phyloP scores from a whole-genome alignment of 306 rosid genomes.

The Dryas drummondii region DNA sequence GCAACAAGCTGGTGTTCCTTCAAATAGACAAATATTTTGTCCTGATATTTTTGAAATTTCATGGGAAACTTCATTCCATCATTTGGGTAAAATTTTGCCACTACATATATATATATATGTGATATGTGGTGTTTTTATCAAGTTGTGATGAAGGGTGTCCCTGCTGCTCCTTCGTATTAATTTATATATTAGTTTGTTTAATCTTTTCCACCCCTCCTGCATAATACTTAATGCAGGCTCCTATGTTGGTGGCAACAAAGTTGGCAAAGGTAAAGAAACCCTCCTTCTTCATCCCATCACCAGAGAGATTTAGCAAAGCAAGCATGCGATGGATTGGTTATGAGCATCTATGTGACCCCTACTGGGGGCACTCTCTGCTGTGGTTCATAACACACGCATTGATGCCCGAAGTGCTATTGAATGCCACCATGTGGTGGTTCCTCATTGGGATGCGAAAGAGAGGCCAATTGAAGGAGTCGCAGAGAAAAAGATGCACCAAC shows the following conservation, averaged over 20 bases:
- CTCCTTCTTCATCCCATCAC: constrained; percentile 22
- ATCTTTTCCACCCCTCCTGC: no score
- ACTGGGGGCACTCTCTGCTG: constrained; percentile 31
- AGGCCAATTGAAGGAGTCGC: constrained; percentile 19
- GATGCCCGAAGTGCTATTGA: constrained; percentile 16
- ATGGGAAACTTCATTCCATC: no score
- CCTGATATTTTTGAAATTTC: no score
- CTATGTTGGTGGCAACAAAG: constrained; percentile 37
- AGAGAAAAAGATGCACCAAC: background rate
- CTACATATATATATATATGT: no score
- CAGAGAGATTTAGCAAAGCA: constrained; percentile 32
- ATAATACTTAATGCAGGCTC: constrained; percentile 16
- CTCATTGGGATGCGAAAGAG: constrained; percentile 13
- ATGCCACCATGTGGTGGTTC: background rate
- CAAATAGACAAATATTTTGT: no score
- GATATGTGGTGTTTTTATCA: no score
- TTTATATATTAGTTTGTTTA: no score
- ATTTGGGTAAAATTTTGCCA: no score
- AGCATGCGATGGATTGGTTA: constrained; percentile 33
- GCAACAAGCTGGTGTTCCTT: no score
- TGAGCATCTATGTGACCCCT: constrained; percentile 25
- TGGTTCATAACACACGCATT: constrained; percentile 9
- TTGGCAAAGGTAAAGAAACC: constrained; percentile 12
- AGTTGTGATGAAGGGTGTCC: no score
- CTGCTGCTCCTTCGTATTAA: no score